Base-by-base conservation (phyloP, 768 basidiomycete genomes). In the Gymnopilus dilepis region DNA sequence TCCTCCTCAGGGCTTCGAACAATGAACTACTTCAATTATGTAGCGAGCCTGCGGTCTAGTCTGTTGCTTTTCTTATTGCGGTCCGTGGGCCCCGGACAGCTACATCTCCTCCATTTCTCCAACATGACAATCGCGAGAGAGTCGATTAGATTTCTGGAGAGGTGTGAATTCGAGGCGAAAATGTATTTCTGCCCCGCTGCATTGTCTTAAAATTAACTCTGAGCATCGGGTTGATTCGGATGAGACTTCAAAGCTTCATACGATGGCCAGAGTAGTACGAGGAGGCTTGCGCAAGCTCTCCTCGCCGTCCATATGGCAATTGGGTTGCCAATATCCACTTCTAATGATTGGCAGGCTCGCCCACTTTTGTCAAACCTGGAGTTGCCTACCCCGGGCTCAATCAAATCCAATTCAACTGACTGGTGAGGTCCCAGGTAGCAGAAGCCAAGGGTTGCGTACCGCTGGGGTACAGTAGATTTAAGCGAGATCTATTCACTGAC, bases 41-140 rank as follows among this genome's bases (percentile, higher is more conserved):
- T n/a, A 19, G 28, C 17, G 47, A 50, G 47, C 2, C 28, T 50
- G 8, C 31, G 47, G 47, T 50, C 47, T 50, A 50, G 47, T 30
- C 6, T 19, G 24, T 26, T 47, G 19, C 40, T 41, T 9, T 50
- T 50, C 19, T n/a, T 15, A 31, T n/a, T 3, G 6, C 47, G 47
- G 47, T 50, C 47, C 47, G 47, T 50, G 28, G 47, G 30, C 31
- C 19, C 47, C 30, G 47, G 47, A 31, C 17, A 50, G 6, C 47
- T 3, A 31, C 12, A 17, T 30, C 47, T 50, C 47, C 28, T 50
- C 47, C 28, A 50, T 50, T 50, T 28, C 31, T 5, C 28, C 28
- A 50, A 7, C 4, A 50, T 50, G 47, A 50, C 47, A 50, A 31
- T 50, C 47, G 47, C 47, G 47, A 31, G 47, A 50, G 47, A 50